These are phyloP conservation scores for Beauveria pseudobassiana DNA, from an alignment of 2,329 filamentous ascomycete genomes.

Conservation along the genomic window DNA sequence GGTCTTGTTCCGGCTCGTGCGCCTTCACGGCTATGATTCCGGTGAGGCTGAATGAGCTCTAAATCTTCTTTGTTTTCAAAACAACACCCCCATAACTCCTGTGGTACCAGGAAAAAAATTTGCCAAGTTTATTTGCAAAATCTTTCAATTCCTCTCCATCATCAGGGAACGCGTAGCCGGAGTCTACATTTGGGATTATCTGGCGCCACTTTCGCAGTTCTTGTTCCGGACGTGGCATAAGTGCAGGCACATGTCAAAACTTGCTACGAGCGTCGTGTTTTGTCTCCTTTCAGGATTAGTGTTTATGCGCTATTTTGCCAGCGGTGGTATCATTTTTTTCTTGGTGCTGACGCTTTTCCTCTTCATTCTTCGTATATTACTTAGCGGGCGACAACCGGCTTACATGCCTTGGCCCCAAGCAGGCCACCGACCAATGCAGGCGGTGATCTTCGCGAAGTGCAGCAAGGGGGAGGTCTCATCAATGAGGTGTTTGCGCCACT, in stretches of 20 bases:
- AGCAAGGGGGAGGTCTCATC: neutral
- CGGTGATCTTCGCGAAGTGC: neutral
- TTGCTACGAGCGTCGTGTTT: neutral
- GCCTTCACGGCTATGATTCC: neutral
- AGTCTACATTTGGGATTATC: neutral
- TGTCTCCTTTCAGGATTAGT: slow-evolving; percentile 7
- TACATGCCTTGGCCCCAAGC: slow-evolving; percentile 4
- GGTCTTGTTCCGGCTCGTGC: neutral
- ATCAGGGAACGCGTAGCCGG: neutral
- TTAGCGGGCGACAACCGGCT: slow-evolving; percentile 11
- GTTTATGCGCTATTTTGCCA: slow-evolving; percentile 8
- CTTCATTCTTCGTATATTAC: slow-evolving; percentile 1
- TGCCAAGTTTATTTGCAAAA: too few relatives aligned
- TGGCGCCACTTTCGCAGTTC: neutral
- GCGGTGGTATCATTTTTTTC: neutral
- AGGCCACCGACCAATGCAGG: neutral
- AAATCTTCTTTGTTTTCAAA: neutral
- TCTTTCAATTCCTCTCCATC: too few relatives aligned
- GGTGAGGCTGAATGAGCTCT: slow-evolving; percentile 1
- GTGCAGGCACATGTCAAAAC: neutral
- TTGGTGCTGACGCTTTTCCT: slow-evolving; percentile 4
- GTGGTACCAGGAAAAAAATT: too few relatives aligned
- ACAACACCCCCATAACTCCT: neutral
- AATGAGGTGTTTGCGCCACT: neutral
- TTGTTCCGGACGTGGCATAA: neutral